Conservation (phyloP, 2,329 filamentous ascomycete species). For the Phoma sp. region DNA sequence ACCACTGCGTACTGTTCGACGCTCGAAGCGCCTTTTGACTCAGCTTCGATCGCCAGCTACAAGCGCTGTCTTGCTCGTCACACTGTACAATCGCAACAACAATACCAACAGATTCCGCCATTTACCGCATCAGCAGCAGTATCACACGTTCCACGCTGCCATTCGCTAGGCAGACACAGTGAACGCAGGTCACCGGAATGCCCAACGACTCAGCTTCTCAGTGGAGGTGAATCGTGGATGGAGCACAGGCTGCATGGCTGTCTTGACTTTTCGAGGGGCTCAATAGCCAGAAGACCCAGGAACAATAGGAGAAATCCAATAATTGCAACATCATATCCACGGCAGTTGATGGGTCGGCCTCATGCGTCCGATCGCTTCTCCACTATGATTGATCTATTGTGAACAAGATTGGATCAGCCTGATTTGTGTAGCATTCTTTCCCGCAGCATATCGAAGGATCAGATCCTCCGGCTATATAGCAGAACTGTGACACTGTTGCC, state of each 20-base stretch:
- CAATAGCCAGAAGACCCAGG: constrained; percentile 3
- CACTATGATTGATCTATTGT: background rate
- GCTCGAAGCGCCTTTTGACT: background rate
- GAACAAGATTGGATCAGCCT: background rate
- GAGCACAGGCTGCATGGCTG: constrained; percentile 1
- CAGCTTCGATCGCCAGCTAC: background rate
- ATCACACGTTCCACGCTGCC: background rate
- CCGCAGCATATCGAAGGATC: background rate
- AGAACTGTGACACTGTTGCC: constrained; percentile 1
- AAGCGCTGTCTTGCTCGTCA: background rate
- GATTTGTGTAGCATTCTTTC: constrained; percentile 1
- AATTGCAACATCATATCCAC: background rate
- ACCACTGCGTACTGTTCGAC: constrained; percentile 4
- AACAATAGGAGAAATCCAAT: constrained; percentile 6
- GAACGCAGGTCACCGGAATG: background rate
- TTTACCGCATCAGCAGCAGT: background rate
- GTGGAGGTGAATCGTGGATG: background rate
- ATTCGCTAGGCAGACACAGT: background rate
- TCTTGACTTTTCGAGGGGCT: constrained; percentile 1
- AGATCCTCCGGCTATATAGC: constrained; percentile 4
- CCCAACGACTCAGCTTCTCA: background rate
- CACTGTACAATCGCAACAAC: constrained; percentile 2
- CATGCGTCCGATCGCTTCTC: constrained; percentile 2
- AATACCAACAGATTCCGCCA: constrained; percentile 10
- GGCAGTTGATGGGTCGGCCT: background rate